Evolutionary conservation across 495 filamentous ascomycete species (phyloP), one percentile per base, ranked within the genome.

Genomic region (Xylaria scruposa): DNA sequence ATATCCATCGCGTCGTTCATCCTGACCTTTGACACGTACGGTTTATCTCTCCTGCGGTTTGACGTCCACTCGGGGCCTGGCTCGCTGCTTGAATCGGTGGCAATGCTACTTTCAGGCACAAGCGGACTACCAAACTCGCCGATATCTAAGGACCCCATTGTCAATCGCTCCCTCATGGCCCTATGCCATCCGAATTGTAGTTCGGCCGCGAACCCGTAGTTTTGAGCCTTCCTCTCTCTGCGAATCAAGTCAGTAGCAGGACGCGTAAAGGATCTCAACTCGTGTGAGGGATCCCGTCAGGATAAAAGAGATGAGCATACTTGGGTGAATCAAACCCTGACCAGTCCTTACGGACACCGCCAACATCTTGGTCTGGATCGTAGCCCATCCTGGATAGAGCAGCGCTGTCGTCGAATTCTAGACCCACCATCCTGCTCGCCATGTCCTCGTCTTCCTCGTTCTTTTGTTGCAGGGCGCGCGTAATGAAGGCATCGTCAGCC

Each of bases 1-100:
- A 62, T 38, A 17, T 24, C 38, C 13, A 62, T 12, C 59, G n/a
- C 59, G 42, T 62, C 59, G 21, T 62, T 24, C 59, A 62, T 42
- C 33, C 59, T 42, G 36, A 42, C 38, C 40, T 17, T 26, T n/a
- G 59, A 24, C 7, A 4, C 1, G 26, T 29, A 26, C 10, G 51
- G 9, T 26, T 13, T 54, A 26, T 29, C 21, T 29, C 51, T 54
- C 29, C 3, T 12, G 10, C 0, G 21, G 10, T 54, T 54, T 54
- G 51, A 10, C 51, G 51, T 26, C 51, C 51, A 54, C 51, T 54
- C 51, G 24, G 21, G 51, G 47, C 17, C 6, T 19, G 47, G 12
- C n/a, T 0, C 10, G 21, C 19, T 51, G n/a, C 47, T 51, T 13
- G 47, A 21, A 19, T 51, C 47, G 47, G 0, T 51, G 47, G 12